Evolutionary conservation across 108 stramenopile genomes (phyloP), one percentile per base, ranked within the genome.

Genomic region (Bacterosira constricta): DNA sequence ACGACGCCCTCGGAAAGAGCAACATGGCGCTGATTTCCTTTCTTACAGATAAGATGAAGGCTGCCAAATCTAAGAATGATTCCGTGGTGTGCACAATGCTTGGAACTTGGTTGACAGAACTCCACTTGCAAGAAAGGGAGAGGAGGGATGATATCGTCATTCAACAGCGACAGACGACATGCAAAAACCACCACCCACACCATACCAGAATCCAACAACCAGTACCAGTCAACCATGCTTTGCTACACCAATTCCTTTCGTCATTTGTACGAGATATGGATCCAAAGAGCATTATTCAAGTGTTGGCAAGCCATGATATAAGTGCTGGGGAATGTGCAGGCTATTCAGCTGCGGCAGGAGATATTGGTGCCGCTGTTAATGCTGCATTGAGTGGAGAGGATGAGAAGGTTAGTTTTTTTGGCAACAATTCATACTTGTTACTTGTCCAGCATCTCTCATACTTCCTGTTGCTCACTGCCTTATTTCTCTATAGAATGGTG

Each of bases 31-130:
- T 95, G 41, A 93, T 92, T 39, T 77, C 91, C 23, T 95, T 83
- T 64, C 71, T 95, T 9, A 81, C 72, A 36, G 91, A 92, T 46
- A 95, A 90, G 56, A 88, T 95, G 82, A 82, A 86, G 55, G 81
- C 71, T 50, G 84, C 74, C 15, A 88, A 87, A 62, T 77, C 84
- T 39, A 88, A 86, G 37, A 70, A 87, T 52, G 88, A 93, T 68
- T 74, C 72, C 18, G 76, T 90, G 68, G 80, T 85, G 0, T 88
- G 82, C 53, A 91, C 90, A 54, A 95, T 95, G 88, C 83, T 95
- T 54, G 94, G 90, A 20, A 81, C 91, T 6, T 95, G 94, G 94
- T 66, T 95, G 47, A 82, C 90, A 9, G 91, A 92, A 75, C 66
- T 94, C 15, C 83, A 90, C 59, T 56, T 94, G 41, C 86, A 91